These are phyloP conservation scores for Salix brachista DNA, from an alignment of 345 rosid species.

Conservation along the genomic window DNA sequence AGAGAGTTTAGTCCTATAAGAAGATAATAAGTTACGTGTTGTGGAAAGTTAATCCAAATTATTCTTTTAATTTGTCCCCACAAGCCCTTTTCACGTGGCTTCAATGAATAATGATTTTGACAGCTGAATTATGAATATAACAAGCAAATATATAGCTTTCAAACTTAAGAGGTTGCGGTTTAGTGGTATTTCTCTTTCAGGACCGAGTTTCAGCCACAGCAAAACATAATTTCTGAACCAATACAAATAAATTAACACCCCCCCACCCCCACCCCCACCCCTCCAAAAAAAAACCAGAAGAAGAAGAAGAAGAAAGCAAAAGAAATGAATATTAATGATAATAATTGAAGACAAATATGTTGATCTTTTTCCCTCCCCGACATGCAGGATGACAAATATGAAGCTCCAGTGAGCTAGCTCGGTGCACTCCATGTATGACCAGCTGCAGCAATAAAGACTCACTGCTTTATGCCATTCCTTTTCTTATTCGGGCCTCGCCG, in stretches of 20 bases:
- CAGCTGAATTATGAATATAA: background rate
- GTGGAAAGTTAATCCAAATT: background rate
- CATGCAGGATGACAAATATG: conserved; percentile 52
- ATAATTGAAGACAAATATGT: background rate
- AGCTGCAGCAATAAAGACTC: conserved; percentile 23
- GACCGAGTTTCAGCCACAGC: background rate
- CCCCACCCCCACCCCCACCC: too few relatives aligned
- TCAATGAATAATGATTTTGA: conserved; percentile 5
- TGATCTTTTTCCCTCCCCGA: background rate
- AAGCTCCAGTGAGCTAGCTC: conserved; percentile 22
- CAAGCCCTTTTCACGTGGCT: conserved; percentile 41
- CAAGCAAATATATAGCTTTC: background rate
- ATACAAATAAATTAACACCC: too few relatives aligned
- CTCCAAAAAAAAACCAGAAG: too few relatives aligned
- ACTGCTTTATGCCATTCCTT: background rate
- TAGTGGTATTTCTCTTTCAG: background rate
- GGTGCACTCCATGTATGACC: background rate
- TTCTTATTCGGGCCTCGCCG: background rate
- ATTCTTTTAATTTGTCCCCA: conserved; percentile 2
- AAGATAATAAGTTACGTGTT: background rate
- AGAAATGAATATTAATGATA: background rate
- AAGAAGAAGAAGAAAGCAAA: too few relatives aligned
- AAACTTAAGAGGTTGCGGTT: too few relatives aligned
- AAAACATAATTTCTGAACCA: background rate
- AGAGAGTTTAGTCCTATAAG: background rate